Evolutionary conservation across 306 rosid genomes (phyloP).

Genomic region (Vachellia collinsii): DNA sequence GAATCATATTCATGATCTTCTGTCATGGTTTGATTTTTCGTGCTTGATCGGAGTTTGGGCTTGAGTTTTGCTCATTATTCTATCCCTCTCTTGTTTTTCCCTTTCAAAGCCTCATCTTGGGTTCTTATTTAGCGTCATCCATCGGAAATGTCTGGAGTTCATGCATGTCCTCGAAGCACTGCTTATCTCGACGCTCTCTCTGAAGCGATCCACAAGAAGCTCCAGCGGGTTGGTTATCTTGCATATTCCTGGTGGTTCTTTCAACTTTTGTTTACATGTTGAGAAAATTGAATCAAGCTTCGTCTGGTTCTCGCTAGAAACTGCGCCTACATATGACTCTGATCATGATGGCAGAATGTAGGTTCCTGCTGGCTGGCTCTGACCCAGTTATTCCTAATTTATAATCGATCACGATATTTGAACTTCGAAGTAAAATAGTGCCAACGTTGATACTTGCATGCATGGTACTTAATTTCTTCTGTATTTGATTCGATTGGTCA

Average conservation of each 20-base stretch:
- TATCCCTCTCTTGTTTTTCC: neutral
- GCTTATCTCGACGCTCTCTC: constrained; percentile 84
- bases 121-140: constrained; percentile 24
- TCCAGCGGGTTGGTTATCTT: constrained; percentile 69
- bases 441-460: neutral
- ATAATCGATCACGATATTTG: neutral
- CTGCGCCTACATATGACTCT: neutral
- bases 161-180: constrained; percentile 61
- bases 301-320: neutral
- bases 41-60: constrained; percentile 31
- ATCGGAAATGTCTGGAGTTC: constrained; percentile 35
- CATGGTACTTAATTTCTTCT: neutral
- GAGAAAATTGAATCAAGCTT: constrained; percentile 11
- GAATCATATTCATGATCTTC: neutral
- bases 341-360: neutral
- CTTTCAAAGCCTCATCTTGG: constrained; percentile 24
- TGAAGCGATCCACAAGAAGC: constrained; percentile 87
- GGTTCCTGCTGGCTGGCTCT: neutral
- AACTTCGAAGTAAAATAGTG: neutral
- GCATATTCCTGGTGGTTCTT: neutral
- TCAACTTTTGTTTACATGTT: constrained; percentile 7
- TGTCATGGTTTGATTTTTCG: neutral
- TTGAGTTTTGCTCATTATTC: constrained; percentile 24
- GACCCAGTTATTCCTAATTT: neutral
- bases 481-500: neutral